Percentiles rank a stretch among this genome's conserved stretches.
These are phyloP conservation scores for Fusarium floridanum DNA, from an alignment of 2,329 filamentous ascomycete species.

Conservation along the genomic window DNA sequence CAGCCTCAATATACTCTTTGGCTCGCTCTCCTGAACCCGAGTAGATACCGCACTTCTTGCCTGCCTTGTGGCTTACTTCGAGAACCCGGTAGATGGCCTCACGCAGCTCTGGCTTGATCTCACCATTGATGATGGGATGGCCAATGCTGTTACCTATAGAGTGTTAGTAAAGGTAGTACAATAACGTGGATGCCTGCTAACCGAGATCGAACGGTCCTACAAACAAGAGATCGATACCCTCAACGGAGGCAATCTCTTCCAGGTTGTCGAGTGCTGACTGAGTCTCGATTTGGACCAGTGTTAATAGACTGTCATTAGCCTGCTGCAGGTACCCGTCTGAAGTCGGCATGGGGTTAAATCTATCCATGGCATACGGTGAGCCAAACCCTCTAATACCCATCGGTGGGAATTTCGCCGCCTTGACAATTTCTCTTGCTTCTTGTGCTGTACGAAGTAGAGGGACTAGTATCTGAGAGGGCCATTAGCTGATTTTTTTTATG, in stretches of 20 bases:
- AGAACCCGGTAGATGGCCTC: neutral
- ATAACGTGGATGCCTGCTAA: neutral
- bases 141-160: slow-evolving; percentile 16
- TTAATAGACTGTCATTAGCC: slow-evolving; percentile 17
- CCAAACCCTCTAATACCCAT: slow-evolving; percentile 22
- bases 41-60: slow-evolving; percentile 20
- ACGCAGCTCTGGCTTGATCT: slow-evolving; percentile 7
- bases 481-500: neutral
- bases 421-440: slow-evolving; percentile 16
- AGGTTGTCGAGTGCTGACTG: slow-evolving; percentile 8
- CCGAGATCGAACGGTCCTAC: slow-evolving; percentile 16
- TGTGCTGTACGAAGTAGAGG: slow-evolving; percentile 14
- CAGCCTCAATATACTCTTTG: slow-evolving; percentile 9
- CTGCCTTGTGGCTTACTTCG: neutral
- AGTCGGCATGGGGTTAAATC: slow-evolving; percentile 16
- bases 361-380: slow-evolving; percentile 14
- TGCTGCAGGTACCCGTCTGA: slow-evolving; percentile 22
- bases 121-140: slow-evolving; percentile 15
- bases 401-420: slow-evolving; percentile 16
- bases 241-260: slow-evolving; percentile 9
- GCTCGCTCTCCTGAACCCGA: slow-evolving; percentile 1
- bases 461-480: neutral
- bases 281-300: slow-evolving; percentile 21
- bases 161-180: rapidly evolving
- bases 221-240: slow-evolving; percentile 10